phyloP scores from a whole-genome alignment of 1,139 yeast species.

The Hanseniaspora sp. region DNA sequence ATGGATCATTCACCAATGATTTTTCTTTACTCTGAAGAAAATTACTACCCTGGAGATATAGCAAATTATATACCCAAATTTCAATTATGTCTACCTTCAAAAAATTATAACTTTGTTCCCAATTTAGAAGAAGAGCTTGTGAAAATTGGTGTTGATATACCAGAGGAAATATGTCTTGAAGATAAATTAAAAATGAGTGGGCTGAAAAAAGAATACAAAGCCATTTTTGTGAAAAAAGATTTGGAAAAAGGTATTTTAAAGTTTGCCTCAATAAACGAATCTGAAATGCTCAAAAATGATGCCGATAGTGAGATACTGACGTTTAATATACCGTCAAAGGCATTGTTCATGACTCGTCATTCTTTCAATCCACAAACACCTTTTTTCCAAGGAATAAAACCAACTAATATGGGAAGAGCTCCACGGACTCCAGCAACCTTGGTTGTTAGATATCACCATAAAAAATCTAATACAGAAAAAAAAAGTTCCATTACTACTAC shows the following conservation, averaged over 20 bases:
- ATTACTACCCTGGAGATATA: constrained; percentile 74
- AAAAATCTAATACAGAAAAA: too few relatives aligned
- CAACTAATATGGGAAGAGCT: constrained; percentile 6
- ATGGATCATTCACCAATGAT: constrained; percentile 68
- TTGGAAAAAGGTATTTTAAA: too few relatives aligned
- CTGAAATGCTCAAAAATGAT: too few relatives aligned
- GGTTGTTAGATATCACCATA: constrained; percentile 2
- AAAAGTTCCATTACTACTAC: too few relatives aligned
- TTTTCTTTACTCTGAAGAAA: constrained; percentile 79
- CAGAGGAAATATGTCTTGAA: neutral
- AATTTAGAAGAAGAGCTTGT: neutral
- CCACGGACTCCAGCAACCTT: constrained; percentile 5
- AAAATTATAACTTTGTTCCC: constrained; percentile 32
- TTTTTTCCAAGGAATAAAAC: constrained; percentile 2
- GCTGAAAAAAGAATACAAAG: neutral
- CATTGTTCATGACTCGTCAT: constrained; percentile 5
- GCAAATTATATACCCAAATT: constrained; percentile 58
- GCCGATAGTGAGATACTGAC: neutral
- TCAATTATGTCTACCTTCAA: constrained; percentile 24
- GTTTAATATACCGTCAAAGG: neutral
- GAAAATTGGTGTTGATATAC: neutral
- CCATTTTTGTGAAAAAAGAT: neutral
- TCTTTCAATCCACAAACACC: neutral
- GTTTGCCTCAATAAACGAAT: too few relatives aligned
- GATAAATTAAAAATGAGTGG: neutral